Evolutionary conservation across 768 basidiomycete genomes (phyloP), one percentile per base, ranked within the genome.

Genomic region (Austroboletus eburneus): DNA sequence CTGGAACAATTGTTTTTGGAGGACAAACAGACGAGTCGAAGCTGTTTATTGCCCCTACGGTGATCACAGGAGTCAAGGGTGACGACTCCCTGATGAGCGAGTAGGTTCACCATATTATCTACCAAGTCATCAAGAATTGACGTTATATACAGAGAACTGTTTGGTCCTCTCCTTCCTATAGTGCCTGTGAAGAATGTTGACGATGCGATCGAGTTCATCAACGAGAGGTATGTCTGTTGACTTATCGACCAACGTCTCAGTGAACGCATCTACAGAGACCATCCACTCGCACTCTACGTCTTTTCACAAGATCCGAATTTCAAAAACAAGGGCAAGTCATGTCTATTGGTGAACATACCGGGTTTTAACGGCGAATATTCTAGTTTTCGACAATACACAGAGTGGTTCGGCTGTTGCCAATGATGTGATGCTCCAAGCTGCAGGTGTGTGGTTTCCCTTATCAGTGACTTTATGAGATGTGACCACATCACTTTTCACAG

Each of bases 131-230:
- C n/a, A 1, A 24, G 37, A 7, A 18, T 25, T 52, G 4, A 53
- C n/a, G 13, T 4, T 5, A 37, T 16, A 35, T 6, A 9, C 51
- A 90, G 88, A 49, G 91, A 93, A 57, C 74, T 92, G 35, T 92
- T 94, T 55, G 91, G 90, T 0, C 91, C 91, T 8, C 54, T 94
- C 9, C 68, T 94, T 20, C 84, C 88, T 3, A 72, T 94, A 33
- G 68, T 93, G 1, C 77, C 83, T 0, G 81, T 91, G 21, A 77
- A 83, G n/a, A 61, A 75, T 45, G 43, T 87, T 7, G 86, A 90
- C 27, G 82, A 79, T 32, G 90, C 83, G 3, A 81, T 91, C 48
- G 73, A 77, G 10, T 81, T 80, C 46, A 74, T 91, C 43, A 84
- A 84, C 54, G 63, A 65, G 14, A 72, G 71, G 86, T 81, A 42